Evolutionary conservation across 2,329 filamentous ascomycete genomes (phyloP), one percentile per base, ranked within the genome.

Genomic region (Epicoccum nigrum): DNA sequence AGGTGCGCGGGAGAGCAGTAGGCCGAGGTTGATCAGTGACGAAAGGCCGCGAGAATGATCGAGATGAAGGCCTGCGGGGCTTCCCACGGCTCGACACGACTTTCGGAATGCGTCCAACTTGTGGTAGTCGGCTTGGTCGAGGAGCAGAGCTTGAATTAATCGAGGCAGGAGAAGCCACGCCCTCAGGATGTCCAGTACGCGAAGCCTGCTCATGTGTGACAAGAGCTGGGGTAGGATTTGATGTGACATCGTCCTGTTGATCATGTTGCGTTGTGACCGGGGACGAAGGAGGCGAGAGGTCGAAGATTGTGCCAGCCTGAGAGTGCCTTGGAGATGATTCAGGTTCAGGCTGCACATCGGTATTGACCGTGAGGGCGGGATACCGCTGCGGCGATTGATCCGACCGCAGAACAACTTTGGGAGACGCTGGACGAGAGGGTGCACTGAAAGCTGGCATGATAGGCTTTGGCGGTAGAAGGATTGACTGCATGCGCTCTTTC

Each of bases 31-130:
- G 77, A 4, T 74, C 72, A 13, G 78, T 74, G 4, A 67, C 75
- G 68, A 96, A 96, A 0, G 92, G 91, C 7, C 91, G 81, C 3
- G 92, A 96, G 70, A 96, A 96, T 25, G 90, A 96, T 67, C 86
- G 87, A 1, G 88, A 83, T 0, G 89, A 87, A 1, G 84, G 83
- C 39, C 83, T 83, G 55, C 88, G 83, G 28, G 85, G 79, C 45
- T 86, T 82, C 38, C 82, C 81, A 39, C 79, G 76, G 42, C 82
- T 85, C 37, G 85, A 90, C 23, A 93, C 80, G 4, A 96, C 90
- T 63, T 86, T 86, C 7, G 92, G 92, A 43, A 96, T 96, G 13
- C 92, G 85, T 7, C 92, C 92, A 38, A 96, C 86, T 60, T 93
- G 90, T 21, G 86, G 85, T 15, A 96, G 77, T 48, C 92, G 83